Base-by-base conservation (phyloP, 1,139 yeast species). In the Geotrichum reessii region DNA sequence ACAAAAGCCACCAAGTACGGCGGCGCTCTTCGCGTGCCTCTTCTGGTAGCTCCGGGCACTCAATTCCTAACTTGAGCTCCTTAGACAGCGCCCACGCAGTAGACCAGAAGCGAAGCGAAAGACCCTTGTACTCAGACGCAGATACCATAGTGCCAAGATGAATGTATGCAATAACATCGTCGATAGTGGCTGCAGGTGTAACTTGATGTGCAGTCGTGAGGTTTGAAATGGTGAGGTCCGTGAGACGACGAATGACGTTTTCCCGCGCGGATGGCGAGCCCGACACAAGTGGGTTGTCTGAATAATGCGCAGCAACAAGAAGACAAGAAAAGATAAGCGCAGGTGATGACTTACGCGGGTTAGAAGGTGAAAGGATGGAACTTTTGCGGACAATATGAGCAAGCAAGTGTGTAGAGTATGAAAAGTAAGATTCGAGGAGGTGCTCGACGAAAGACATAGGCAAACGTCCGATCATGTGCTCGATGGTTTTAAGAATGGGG, bases 1-100 rank as follows among this genome's bases (percentile, higher is more conserved):
- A 76, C 24, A 76, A 63, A 6, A 74, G 67, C 78, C 79, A 76
- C 79, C 79, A 76, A 0, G 74, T 68, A 33, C 80, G 67, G 12
- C 78, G 67, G 57, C 71, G 69, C 57, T 76, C 80, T 57, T 76
- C 80, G 24, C 72, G 67, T 2, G 66, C 57, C 53, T 74, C 78
- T 17, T 72, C 73, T 25, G 67, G 63, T 24, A 67, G 59, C 14
- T 62, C 61, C n/a, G 65, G 64, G 28, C 60, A 64, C 57, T 74
- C 76, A 12, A 63, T 63, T 60, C 73, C 73, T 14, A 74, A 62
- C 42, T 67, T 69, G 33, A 74, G 64, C 33, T 66, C 67, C 42
- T 67, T 65, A 1, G 76, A 74, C 47, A 74, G 63, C 5, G 72
- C 69, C 69, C 74, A 70, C 1, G 75, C 76, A 25, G 70, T 61